Percentiles rank a stretch among this genome's conserved stretches.
Evolutionary conservation across 305 asterid genomes (phyloP).

Genomic region (Fraxinus latifolia): DNA sequence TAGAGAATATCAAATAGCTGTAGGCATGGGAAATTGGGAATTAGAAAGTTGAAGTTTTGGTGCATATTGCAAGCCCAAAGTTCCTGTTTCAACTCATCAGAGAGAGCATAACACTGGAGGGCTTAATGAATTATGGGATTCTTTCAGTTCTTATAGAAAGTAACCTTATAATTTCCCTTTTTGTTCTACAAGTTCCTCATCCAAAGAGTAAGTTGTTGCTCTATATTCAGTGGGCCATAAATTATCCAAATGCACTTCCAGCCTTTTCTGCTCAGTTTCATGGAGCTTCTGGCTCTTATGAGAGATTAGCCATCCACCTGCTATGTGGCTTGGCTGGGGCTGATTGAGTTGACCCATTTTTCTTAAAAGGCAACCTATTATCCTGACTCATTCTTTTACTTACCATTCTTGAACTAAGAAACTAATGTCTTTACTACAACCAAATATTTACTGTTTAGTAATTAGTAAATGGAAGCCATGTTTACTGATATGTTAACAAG

Average conservation of each 20-base stretch:
- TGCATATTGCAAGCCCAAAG: not conserved
- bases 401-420: not conserved
- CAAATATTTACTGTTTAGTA: not conserved
- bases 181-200: conserved; percentile 2
- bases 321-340: conserved; percentile 7
- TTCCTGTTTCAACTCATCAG: not conserved
- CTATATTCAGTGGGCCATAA: not conserved
- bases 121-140: not conserved
- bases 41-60: not conserved
- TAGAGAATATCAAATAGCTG: not conserved
- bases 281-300: conserved; percentile 9
- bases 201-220: not conserved
- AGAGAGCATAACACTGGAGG: not conserved
- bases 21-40: not conserved
- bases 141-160: not conserved
- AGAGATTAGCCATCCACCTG: conserved; percentile 9
- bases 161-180: conserved; percentile 1
- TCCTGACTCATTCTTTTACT: not conserved
- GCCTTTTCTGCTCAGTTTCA: not conserved
- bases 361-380: not conserved
- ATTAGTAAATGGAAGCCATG: not conserved
- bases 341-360: not conserved
- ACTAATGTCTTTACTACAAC: not conserved
- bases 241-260: not conserved
- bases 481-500: not conserved